Evolutionary conservation across 2,329 filamentous ascomycete genomes (phyloP), one percentile per base, ranked within the genome.

Genomic region (Amylocarpus encephaloides): DNA sequence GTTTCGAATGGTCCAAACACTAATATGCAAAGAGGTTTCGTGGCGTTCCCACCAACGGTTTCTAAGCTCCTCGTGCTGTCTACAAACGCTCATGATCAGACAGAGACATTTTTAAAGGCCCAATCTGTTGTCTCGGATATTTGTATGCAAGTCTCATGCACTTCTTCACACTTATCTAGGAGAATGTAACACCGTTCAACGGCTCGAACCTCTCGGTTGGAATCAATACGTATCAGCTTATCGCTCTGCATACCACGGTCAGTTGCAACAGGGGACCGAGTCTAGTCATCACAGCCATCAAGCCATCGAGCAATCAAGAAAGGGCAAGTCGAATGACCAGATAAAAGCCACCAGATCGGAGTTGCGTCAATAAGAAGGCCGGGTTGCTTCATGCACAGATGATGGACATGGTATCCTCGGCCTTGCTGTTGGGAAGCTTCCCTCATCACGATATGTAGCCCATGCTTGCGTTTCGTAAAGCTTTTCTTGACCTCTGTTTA

Each of bases 201-300:
- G 16, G 22, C 26, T 43, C 26, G 12, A 32, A 43, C 10, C 19
- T 15, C 30, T 16, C 7, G 16, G 5, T n/a, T 15, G 3, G 18
- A 11, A 16, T 26, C 13, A 6, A 18, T 26, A 22, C 34, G 39
- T 47, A 47, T 47, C 44, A 47, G 44, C 44, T 47, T 47, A 47
- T 47, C 44, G 44, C 35, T 19, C 9, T 3, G 6, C 3, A 18
- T 7, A 18, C 9, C 30, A 38, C 32, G 43, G 43, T 36, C 16
- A 38, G 36, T 13, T n/a, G 11, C 15, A 38, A 9, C 43, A 19
- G 33, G 34, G 32, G 32, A 46, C 33, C 22, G 39, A 6, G 38
- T 22, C 13, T 33, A 34, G 15, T 16, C 11, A 15, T 34, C 7
- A 26, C 22, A 26, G 22, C 22, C 7, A 26, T 26, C 22, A 40